Evolutionary conservation across 768 basidiomycete species (phyloP), one percentile per base, ranked within the genome.

Genomic region (Strobilomyces confusus): DNA sequence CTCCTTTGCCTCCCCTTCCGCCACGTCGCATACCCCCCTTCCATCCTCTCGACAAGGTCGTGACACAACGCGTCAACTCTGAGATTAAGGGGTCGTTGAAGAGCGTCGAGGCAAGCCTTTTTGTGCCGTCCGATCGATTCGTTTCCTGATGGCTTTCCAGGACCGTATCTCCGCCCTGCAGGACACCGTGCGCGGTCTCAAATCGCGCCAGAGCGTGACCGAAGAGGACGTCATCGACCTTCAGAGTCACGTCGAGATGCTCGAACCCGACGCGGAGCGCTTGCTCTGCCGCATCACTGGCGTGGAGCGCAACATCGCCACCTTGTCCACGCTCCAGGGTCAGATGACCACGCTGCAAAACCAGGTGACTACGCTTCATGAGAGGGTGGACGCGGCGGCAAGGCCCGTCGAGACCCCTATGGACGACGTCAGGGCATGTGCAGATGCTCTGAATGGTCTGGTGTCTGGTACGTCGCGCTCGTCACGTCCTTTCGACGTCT

Each of bases 381-480:
- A 38, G 15, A 66, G 36, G 52, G 26, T 61, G 30, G 70, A 70
- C 22, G 51, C 53, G 1, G 55, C 62, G 19, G n/a, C 53, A 22
- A 46, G 40, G 23, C 22, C 42, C 9, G 34, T 36, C 12, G 66
- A 56, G 25, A 33, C 50, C 3, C 52, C 59, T 17, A 23, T 58
- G 53, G 56, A 51, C n/a, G 68, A 70, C 14, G 44, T 68, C 25
- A 52, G 44, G 61, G 53, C 67, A 13, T 72, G 67, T 54, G 68
- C 76, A 13, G 56, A 66, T 15, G 70, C 68, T 7, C 61, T 81
- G 51, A 66, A 63, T 25, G 68, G 62, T 37, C 62, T 81, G 9
- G 69, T 79, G 12, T 68, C 69, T 34, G 80, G 82, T 81, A 57
- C 44, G 69, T 58, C 17, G 29, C 26, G 12, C 49, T 34, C 38